Evolutionary conservation across 306 rosid species (phyloP), one percentile per base, ranked within the genome.

Genomic region (Pueraria montana): DNA sequence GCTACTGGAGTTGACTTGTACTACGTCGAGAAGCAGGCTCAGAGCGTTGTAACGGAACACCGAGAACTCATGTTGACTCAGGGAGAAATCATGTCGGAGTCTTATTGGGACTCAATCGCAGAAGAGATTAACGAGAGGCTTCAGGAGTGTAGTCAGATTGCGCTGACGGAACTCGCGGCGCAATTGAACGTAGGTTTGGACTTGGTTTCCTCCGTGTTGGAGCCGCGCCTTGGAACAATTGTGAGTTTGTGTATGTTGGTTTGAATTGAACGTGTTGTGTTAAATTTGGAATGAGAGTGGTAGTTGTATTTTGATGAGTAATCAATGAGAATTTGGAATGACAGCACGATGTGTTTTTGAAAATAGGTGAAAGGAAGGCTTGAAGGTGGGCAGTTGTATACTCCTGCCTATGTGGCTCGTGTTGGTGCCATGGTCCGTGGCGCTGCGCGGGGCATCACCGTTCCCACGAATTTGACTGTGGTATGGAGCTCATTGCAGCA

Each of bases 331-430:
- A 42, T 42, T 42, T 42, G 46, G 46, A 42, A 42, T 42, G 11
- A 42, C 46, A 10, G 12, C 46, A 10, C 46, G 8, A 9, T 42
- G 11, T 11, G 49, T 38, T 70, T 70, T 72, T 73, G 82, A 14
- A 72, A 49, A 72, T 84, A 95, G 99, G 97, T 96, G 81, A 91
- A 91, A 90, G 99, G 99, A 34, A 88, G 98, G 90, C 99, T 96
- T 82, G 99, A 96, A 91, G 98, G 97, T 32, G 99, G 99, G 53
- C 99, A 92, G 68, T 79, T 96, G 84, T 96, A 96, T 78, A 96
- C 99, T 12, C 99, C 99, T 74, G 96, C 97, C n/a, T 92, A 96
- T 83, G 97, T 96, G 72, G 94, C 93, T 76, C 97, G 98, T 49
- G 89, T 96, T 59, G 87, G 85, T 86, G 94, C 97, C 63, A 96